These are phyloP conservation scores for Xylaria cubensis DNA, from an alignment of 495 filamentous ascomycete species.

Conservation along the genomic window DNA sequence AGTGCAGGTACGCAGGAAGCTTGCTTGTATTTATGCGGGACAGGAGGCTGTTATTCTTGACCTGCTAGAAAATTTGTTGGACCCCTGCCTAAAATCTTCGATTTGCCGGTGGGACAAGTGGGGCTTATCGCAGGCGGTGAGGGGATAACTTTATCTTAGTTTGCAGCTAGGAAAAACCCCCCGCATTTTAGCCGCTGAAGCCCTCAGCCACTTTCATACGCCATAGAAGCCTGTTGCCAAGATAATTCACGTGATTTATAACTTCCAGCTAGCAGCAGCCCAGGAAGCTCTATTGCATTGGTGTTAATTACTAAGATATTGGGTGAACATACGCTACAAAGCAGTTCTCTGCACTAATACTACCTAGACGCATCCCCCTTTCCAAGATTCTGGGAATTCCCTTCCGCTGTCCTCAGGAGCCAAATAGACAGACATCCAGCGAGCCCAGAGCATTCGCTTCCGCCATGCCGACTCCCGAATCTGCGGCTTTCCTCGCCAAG, in stretches of 20 bases:
- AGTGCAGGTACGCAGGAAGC: constrained; percentile 19
- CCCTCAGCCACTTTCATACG: too few species aligned
- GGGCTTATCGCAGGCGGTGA: constrained; percentile 38
- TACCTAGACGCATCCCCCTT: neutral
- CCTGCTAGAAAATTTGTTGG: constrained; percentile 35
- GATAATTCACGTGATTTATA: constrained; percentile 13
- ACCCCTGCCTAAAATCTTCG: constrained; percentile 31
- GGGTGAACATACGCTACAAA: constrained; percentile 2
- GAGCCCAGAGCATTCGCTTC: neutral
- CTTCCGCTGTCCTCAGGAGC: neutral
- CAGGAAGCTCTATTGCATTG: constrained; percentile 8
- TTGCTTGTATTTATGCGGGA: constrained; percentile 19
- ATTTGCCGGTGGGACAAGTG: constrained; percentile 38
- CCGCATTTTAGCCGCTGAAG: too few species aligned
- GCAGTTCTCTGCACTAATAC: constrained; percentile 1
- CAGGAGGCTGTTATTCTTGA: neutral
- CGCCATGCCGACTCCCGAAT: constrained; percentile 88
- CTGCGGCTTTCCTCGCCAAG: constrained; percentile 86
- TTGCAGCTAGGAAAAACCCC: too few species aligned
- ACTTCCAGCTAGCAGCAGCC: neutral
- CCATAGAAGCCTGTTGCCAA: constrained; percentile 3
- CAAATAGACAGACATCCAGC: neutral
- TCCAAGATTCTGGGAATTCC: neutral
- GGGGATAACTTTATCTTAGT: neutral
- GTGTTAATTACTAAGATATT: neutral